Conservation (phyloP, 2,329 filamentous ascomycete genomes). For the Cercospora sp. region DNA sequence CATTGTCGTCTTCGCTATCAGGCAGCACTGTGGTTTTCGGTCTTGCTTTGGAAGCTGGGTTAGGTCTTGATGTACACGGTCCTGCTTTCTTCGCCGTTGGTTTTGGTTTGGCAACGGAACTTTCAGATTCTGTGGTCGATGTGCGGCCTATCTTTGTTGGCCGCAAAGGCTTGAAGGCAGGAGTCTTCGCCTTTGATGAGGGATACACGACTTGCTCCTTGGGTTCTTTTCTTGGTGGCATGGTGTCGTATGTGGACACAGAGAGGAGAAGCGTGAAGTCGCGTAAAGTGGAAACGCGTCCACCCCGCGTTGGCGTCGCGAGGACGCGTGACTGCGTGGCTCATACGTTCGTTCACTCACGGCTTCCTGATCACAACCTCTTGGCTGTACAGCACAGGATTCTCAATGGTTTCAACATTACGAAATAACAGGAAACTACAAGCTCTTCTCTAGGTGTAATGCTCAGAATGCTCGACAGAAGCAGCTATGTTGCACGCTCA, state of each 20-base stretch:
- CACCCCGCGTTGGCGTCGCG: background rate
- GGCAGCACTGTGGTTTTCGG: background rate
- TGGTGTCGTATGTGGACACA: background rate
- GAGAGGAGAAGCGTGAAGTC: background rate
- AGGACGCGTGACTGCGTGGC: background rate
- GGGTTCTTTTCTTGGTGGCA: constrained; percentile 37
- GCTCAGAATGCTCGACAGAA: background rate
- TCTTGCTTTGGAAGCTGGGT: constrained; percentile 11
- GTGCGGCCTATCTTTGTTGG: constrained; percentile 30
- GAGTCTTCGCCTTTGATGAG: constrained; percentile 36
- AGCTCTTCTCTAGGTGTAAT: background rate
- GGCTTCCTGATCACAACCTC: too few species aligned
- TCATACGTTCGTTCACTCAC: too few species aligned
- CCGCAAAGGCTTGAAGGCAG: constrained; percentile 38
- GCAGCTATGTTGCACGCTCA: background rate
- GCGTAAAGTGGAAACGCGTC: background rate
- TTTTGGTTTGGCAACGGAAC: constrained; percentile 18
- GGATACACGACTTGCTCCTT: constrained; percentile 39
- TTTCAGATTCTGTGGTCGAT: constrained; percentile 51
- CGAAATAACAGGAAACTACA: background rate
- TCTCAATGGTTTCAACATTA: background rate
- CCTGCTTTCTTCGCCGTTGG: constrained; percentile 14
- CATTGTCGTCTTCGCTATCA: constrained; percentile 26
- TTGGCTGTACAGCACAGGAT: background rate
- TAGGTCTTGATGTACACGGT: constrained; percentile 1